Evolutionary conservation across 2,329 filamentous ascomycete genomes (phyloP), one percentile per base, ranked within the genome.

Genomic region (Talaromyces funiculosus): DNA sequence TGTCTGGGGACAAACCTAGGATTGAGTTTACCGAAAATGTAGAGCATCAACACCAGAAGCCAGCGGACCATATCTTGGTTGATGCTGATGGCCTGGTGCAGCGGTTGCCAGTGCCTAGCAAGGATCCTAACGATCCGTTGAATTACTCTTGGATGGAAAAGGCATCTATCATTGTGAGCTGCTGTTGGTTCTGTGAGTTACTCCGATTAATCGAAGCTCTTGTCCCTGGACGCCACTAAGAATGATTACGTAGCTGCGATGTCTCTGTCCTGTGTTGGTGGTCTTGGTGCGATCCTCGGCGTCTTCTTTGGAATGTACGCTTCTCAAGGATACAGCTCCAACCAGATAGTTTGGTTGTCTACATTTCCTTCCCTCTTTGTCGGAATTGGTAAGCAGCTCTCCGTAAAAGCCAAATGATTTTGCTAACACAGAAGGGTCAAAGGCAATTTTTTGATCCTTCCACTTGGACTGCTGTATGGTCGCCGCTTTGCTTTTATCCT

Each of bases 351-450:
- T 45, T 70, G 72, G 64, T 60, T 77, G n/a, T 66, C 71, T 0
- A 77, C 73, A 0, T 72, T 74, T 42, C 75, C 75, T 0, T 72
- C 73, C 2, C 63, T 78, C 7, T 75, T 76, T 58, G 75, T 77
- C 54, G 74, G 74, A 18, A 66, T 77, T 26, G 75, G 74, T 69
- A 64, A 63, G 67, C 26, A 26, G 20, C 4, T 4, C 3, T 20
- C 16, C n/a, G 16, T 14, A 1, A 4, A 37, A 20, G 7, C 8
- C 6, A 37, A 37, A 4, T 12, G 1, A 37, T 1, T 35, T 8
- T 9, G 18, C 8, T 33, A 37, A 53, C 12, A 20, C 29, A 16
- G n/a, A n/a, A 49, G 24, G 24, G 24, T 37, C 10, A 37, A 51
- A 70, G 69, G 67, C 9, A 69, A 72, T 60, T 76, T 73, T 60